phyloP scores from a whole-genome alignment of 129 eudicot genomes.

The Ambrosia trifida region DNA sequence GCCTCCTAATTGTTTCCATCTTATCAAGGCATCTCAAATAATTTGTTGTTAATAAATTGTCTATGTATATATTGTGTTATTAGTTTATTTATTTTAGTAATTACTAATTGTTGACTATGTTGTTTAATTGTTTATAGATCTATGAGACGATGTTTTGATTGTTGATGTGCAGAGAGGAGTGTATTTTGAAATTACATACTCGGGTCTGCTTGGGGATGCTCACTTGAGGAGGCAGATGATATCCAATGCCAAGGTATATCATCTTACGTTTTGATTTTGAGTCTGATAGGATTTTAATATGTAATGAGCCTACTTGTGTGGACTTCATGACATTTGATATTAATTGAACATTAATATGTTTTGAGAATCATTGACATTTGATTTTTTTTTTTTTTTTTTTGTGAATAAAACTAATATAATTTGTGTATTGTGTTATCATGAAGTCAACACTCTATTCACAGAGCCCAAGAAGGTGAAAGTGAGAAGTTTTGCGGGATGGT shows the following conservation, averaged over 20 bases:
- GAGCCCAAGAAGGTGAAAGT: slow-evolving; percentile 90
- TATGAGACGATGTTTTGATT: slow-evolving; percentile 7
- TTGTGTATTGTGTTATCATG: slow-evolving; percentile 36
- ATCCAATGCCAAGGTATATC: slow-evolving; percentile 72
- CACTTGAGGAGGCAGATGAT: slow-evolving; percentile 76
- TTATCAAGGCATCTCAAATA: too few relatives aligned
- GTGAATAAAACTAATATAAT: slow-evolving; percentile 2
- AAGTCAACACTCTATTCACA: slow-evolving; percentile 94
- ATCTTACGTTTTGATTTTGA: neutral
- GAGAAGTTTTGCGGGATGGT: slow-evolving; percentile 83
- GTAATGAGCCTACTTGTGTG: too few relatives aligned
- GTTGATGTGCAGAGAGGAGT: slow-evolving; percentile 77
- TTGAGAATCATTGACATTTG: too few relatives aligned
- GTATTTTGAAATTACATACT: slow-evolving; percentile 78
- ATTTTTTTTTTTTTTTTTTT: too few relatives aligned
- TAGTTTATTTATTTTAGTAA: neutral
- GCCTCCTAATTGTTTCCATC: too few relatives aligned
- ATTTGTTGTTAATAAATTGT: too few relatives aligned
- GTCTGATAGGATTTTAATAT: neutral
- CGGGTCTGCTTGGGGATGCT: slow-evolving; percentile 64
- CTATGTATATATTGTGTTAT: too few relatives aligned
- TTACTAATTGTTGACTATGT: neutral
- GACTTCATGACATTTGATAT: too few relatives aligned
- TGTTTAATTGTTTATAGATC: neutral
- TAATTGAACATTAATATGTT: too few relatives aligned